Percentiles rank a stretch among this genome's conserved stretches.
Conservation (phyloP, 129 eudicot species). For the Cynara cardunculus region DNA sequence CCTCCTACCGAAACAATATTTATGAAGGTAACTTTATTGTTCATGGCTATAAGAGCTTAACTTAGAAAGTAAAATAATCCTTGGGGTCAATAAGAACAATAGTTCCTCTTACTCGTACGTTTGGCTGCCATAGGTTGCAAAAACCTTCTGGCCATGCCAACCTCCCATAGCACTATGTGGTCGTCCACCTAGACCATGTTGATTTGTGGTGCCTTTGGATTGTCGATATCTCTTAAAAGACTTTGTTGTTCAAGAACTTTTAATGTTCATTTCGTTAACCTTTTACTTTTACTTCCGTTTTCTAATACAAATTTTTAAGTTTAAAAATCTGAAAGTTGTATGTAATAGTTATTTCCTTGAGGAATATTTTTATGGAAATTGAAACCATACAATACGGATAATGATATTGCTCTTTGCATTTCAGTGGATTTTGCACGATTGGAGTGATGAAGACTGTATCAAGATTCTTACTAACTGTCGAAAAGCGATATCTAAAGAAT, state of each 20-base stretch:
- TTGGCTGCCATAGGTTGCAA: too few species aligned
- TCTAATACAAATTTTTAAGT: not conserved
- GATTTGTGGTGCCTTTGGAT: too few species aligned
- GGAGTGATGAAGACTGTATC: slow-evolving; percentile 34
- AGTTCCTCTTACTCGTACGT: too few species aligned
- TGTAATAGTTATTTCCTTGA: not conserved
- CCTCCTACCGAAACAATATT: slow-evolving; percentile 31
- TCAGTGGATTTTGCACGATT: slow-evolving; percentile 31
- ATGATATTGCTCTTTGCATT: not conserved
- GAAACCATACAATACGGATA: not conserved
- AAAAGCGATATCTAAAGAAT: slow-evolving; percentile 14
- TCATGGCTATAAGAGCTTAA: too few species aligned
- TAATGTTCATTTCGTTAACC: not conserved
- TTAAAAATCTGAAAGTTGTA: too few species aligned
- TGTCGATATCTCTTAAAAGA: too few species aligned
- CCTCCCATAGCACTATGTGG: too few species aligned
- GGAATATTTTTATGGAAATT: not conserved
- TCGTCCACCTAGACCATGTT: too few species aligned
- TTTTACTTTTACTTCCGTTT: too few species aligned
- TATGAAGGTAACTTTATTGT: slow-evolving; percentile 29
- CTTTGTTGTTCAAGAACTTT: not conserved
- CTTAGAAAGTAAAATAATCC: too few species aligned
- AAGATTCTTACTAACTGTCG: slow-evolving; percentile 33
- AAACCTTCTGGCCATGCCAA: too few species aligned
- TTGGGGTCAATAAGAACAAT: not conserved